Base-by-base conservation (phyloP, 495 filamentous ascomycete genomes). In the Mycothermus thermophilus region DNA sequence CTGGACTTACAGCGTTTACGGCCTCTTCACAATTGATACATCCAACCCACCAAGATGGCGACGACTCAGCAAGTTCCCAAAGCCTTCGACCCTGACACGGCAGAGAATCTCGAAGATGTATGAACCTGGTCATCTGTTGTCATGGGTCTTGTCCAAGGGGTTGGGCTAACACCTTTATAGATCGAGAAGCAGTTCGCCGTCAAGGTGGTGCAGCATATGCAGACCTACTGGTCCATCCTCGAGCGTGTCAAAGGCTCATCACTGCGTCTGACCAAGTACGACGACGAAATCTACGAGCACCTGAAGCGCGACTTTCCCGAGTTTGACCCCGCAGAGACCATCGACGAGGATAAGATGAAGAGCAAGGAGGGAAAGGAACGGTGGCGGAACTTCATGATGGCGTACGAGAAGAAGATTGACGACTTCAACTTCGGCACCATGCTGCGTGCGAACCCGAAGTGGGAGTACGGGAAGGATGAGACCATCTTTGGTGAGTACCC, bases 101-200 rank as follows among this genome's bases (percentile, higher is more conserved):
- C 64, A 22, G 58, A 60, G 42, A 69, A 69, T 34, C 43, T 63
- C 19, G 63, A 67, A 46, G 64, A 69, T 52, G 64, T 67, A 41
- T 30, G 56, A 38, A 19, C n/a, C 7, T 32, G 30, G 11, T 15
- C 9, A 9, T 30, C 27, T 23, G 5, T 13, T 16, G n/a, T 27
- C 15, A 8, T 11, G 4, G 11, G 13, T 4, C 31, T 3, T 11
- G 0, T 1, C 12, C 25, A 4, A 27, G 34, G 38, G 8, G 38
- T 32, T n/a, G 32, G 25, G n/a, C 33, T 1, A 2, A 12, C 12
- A 2, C 20, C 5, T 15, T 14, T 18, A 10, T 25, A 97, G 84
- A 94, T 97, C 54, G 90, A 99, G 72, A 95, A 94, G 69, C 92
- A 96, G 60, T 99, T 99, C 49, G 90, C 92, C 22, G 90, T 99